Conservation (phyloP, 257 asterid genomes). For the Haberlea rhodopensis region DNA sequence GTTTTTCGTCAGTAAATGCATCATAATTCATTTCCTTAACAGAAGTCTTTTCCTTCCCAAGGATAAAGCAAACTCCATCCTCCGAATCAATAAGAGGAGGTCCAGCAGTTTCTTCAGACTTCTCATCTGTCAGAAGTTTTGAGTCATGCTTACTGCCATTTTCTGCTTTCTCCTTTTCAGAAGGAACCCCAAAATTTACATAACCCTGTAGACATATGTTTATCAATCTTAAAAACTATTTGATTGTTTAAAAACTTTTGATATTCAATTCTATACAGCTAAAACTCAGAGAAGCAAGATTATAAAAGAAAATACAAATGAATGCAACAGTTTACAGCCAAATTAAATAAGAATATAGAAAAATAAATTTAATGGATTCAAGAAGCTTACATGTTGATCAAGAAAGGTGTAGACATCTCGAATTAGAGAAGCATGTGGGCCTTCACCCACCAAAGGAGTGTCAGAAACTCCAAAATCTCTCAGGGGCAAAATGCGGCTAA, state of each 20-base stretch:
- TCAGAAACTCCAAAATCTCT: slow-evolving; percentile 73
- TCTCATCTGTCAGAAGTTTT: slow-evolving; percentile 58
- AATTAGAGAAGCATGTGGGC: slow-evolving; percentile 58
- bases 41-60: slow-evolving; percentile 51
- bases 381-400: slow-evolving; percentile 80
- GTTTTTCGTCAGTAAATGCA: slow-evolving; percentile 40
- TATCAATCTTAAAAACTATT: slow-evolving; percentile 23
- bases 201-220: slow-evolving; percentile 60
- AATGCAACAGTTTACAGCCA: slow-evolving; percentile 22
- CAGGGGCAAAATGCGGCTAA: slow-evolving; percentile 76
- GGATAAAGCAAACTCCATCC: slow-evolving; percentile 64
- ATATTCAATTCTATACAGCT: slow-evolving; percentile 9
- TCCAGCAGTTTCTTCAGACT: slow-evolving; percentile 41
- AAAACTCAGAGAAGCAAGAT: slow-evolving; percentile 19
- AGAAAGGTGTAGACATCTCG: slow-evolving; percentile 77
- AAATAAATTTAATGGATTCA: slow-evolving; percentile 15
- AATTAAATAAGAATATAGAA: slow-evolving; percentile 4
- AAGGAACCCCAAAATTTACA: slow-evolving; percentile 90
- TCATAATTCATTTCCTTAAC: slow-evolving; percentile 36
- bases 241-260: slow-evolving; percentile 16
- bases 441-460: slow-evolving; percentile 51
- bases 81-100: slow-evolving; percentile 53
- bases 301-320: slow-evolving; percentile 12
- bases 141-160: slow-evolving; percentile 47
- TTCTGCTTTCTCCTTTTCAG: slow-evolving; percentile 52